Evolutionary conservation across 1,139 yeast species (phyloP), one percentile per base, ranked within the genome.

Genomic region (Taiozyma sp.): DNA sequence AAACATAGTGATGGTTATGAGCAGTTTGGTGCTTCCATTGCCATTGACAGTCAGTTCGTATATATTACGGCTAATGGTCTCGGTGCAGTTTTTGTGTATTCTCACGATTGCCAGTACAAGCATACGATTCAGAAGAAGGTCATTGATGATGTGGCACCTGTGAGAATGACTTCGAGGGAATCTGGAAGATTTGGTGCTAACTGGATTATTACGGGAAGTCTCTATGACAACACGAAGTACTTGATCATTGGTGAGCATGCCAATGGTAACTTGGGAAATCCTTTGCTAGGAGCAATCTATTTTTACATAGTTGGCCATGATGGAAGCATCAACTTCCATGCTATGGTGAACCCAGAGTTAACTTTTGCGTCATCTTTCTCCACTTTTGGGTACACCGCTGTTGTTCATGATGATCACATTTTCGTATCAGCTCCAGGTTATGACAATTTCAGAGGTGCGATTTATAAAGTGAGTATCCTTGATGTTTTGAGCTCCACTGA

Each of bases 341-440:
- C 57, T 6, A 51, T 42, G 30, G 47, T 67, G 16, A 51, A 52
- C 12, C 48, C 64, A 27, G 53, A 54, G n/a, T 49, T 45, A 8
- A 34, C 57, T 14, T 42, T 52, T 9, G 56, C 48, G 10, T 51
- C 54, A 23, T 50, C 65, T 8, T 58, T 66, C 43, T 58, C 64
- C 32, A 59, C 66, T 28, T 68, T 74, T 51, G 79, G 78, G 3
- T 61, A 62, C 34, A 63, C 64, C 1, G 71, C 70, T 1, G 58
- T 60, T 1, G 48, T 67, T 2, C 59, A 57, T 22, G 56, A 55
- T 10, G 59, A 61, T 12, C 50, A 49, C 1, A 52, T 74, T 16
- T 69, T 60, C 47, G 57, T 74, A 1, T 65, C 73, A 1, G 73
- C 80, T 0, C 76, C 79, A 2, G 72, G 70, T 48, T 69, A 70